phyloP scores from a whole-genome alignment of 768 basidiomycete species.

The Cystofilobasidium ferigula region DNA sequence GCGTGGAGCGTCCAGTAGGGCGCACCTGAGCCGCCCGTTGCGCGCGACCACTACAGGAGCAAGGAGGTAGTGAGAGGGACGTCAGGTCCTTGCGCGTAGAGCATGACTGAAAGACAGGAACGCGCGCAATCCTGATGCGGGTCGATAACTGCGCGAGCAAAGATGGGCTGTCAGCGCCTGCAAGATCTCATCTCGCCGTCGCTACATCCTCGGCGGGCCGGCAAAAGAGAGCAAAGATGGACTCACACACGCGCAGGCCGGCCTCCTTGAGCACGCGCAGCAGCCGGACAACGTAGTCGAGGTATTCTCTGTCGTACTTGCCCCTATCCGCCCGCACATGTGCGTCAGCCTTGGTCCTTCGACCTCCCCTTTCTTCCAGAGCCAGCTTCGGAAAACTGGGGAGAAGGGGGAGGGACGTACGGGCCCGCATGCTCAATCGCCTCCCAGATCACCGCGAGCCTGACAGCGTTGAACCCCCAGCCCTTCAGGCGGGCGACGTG shows the following conservation, averaged over 20 bases:
- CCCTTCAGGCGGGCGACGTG: slow-evolving; percentile 72
- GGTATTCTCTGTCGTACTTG: slow-evolving; percentile 76
- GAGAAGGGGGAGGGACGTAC: slow-evolving; percentile 46
- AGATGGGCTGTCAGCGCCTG: too few species aligned
- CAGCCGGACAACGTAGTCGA: slow-evolving; percentile 77
- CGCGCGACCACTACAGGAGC: background rate
- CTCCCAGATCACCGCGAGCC: slow-evolving; percentile 85
- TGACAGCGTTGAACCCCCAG: slow-evolving; percentile 85
- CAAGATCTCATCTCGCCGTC: too few species aligned
- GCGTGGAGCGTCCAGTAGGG: slow-evolving; percentile 14
- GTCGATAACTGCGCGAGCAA: slow-evolving; percentile 6
- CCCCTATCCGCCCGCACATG: slow-evolving; percentile 51
- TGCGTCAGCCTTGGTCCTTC: background rate
- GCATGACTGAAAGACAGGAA: background rate
- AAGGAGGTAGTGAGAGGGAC: background rate
- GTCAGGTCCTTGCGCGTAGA: background rate
- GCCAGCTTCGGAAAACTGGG: background rate
- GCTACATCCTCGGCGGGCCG: too few species aligned
- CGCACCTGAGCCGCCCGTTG: slow-evolving; percentile 6
- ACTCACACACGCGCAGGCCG: slow-evolving; percentile 54
- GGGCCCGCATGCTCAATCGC: slow-evolving; percentile 85
- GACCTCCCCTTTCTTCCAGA: background rate
- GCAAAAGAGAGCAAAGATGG: too few species aligned
- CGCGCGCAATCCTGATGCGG: slow-evolving; percentile 8
- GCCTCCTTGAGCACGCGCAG: slow-evolving; percentile 78